phyloP scores from a whole-genome alignment of 768 basidiomycete species.

The Termitomyces sp. region DNA sequence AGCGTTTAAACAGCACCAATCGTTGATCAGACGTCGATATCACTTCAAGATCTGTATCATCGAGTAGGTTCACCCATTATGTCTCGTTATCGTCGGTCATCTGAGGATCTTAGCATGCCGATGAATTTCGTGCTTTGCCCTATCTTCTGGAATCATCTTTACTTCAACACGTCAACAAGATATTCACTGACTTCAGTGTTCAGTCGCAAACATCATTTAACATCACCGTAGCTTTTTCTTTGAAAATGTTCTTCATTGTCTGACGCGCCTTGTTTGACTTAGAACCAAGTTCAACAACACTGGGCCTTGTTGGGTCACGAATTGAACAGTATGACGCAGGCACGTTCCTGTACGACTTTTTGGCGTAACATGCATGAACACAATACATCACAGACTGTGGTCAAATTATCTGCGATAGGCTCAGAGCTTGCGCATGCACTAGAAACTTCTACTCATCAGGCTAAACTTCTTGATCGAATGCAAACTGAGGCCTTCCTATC shows the following conservation, averaged over 20 bases:
- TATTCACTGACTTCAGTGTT: conserved; percentile 1
- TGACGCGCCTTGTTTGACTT: neutral
- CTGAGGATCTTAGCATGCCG: conserved; percentile 1
- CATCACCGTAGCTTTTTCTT: conserved; percentile 7
- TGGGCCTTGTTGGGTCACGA: conserved; percentile 8
- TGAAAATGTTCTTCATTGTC: neutral
- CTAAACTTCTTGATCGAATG: conserved; percentile 10
- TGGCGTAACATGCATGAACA: neutral
- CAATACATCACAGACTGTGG: conserved; percentile 13
- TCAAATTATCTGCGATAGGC: conserved; percentile 15
- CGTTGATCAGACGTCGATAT: neutral
- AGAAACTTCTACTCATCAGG: conserved; percentile 18
- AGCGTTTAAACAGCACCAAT: neutral
- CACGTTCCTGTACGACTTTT: neutral
- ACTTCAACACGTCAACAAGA: neutral
- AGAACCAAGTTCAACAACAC: conserved; percentile 9
- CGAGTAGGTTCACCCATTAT: neutral
- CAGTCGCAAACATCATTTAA: conserved; percentile 8
- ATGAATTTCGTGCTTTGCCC: conserved; percentile 1
- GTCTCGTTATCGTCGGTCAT: neutral
- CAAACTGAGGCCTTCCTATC: conserved; percentile 32
- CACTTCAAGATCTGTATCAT: conserved; percentile 6
- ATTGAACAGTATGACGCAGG: conserved; percentile 11
- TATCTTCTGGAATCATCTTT: neutral
- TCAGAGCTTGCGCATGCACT: conserved; percentile 21